These are phyloP conservation scores for Neocatenulostroma microsporum DNA, from an alignment of 2,329 filamentous ascomycete genomes.

Conservation along the genomic window DNA sequence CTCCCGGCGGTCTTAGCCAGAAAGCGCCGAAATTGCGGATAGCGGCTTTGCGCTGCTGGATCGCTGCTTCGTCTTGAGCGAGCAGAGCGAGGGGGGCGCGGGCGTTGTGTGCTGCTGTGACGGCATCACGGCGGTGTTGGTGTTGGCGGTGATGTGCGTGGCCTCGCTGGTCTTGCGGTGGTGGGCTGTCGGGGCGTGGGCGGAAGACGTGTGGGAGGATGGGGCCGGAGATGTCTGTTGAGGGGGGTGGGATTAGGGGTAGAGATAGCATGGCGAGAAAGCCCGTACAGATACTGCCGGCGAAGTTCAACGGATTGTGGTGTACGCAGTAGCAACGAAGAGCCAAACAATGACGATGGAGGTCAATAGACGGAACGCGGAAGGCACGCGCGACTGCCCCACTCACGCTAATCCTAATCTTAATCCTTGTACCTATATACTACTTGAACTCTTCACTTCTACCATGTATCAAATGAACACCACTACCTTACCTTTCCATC, in stretches of 20 bases:
- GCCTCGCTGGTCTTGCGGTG: slow-evolving; percentile 9
- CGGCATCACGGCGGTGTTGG: slow-evolving; percentile 28
- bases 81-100: slow-evolving; percentile 61
- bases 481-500: too few species aligned
- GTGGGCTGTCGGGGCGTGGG: slow-evolving; percentile 23
- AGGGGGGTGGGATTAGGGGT: slow-evolving; percentile 27
- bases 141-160: slow-evolving; percentile 18
- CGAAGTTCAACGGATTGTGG: too few species aligned
- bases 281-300: too few species aligned
- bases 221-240: slow-evolving; percentile 21
- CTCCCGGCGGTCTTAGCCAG: slow-evolving; percentile 85
- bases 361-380: too few species aligned
- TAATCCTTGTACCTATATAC: too few species aligned
- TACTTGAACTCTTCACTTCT: too few species aligned
- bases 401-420: too few species aligned
- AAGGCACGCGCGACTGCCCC: too few species aligned
- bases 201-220: slow-evolving; percentile 19
- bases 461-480: too few species aligned
- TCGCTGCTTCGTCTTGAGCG: slow-evolving; percentile 65
- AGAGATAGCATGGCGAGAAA: slow-evolving; percentile 28
- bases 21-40: slow-evolving; percentile 78
- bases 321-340: too few species aligned
- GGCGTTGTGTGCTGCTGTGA: slow-evolving; percentile 28
- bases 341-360: too few species aligned
- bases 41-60: slow-evolving; percentile 69